Evolutionary conservation across 2,329 filamentous ascomycete genomes (phyloP).

Genomic region (Colletotrichum sansevieriae): DNA sequence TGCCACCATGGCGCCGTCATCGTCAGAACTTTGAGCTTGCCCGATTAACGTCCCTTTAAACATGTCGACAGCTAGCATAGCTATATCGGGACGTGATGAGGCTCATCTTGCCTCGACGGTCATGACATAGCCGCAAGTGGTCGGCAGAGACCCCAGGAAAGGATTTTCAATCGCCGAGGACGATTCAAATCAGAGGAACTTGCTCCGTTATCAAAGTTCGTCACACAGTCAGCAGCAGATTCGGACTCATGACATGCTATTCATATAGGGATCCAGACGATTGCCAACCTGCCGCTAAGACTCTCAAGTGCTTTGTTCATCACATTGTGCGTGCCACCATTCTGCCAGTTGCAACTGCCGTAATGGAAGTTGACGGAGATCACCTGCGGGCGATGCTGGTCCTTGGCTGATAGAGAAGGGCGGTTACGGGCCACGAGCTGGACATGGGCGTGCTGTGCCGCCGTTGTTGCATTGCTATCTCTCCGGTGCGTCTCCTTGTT

Average conservation of each 20-base stretch:
- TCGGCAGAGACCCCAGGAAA: background rate
- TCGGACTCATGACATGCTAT: no score
- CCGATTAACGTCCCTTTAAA: constrained; percentile 4
- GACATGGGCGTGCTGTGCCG: constrained; percentile 1
- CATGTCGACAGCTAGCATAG: background rate
- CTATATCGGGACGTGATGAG: constrained; percentile 8
- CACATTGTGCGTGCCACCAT: no score
- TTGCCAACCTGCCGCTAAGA: constrained; percentile 11
- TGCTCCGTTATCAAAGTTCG: no score
- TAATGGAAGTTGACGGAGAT: constrained; percentile 1
- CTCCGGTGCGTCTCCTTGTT: constrained; percentile 21
- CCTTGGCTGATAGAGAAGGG: constrained; percentile 16
- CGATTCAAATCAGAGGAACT: no score
- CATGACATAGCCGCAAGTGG: background rate
- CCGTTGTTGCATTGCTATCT: constrained; percentile 13
- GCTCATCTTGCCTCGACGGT: background rate
- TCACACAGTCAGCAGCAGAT: no score
- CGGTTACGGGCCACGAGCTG: constrained; percentile 18
- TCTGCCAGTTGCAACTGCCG: constrained; percentile 30
- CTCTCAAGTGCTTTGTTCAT: background rate
- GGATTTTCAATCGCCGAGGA: background rate
- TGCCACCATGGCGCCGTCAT: constrained; percentile 21
- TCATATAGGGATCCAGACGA: constrained; percentile 15
- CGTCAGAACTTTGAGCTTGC: constrained; percentile 15
- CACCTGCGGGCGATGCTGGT: constrained; percentile 29